Conservation (phyloP, 2,329 filamentous ascomycete genomes). For the Cladosporium sphaerospermum region DNA sequence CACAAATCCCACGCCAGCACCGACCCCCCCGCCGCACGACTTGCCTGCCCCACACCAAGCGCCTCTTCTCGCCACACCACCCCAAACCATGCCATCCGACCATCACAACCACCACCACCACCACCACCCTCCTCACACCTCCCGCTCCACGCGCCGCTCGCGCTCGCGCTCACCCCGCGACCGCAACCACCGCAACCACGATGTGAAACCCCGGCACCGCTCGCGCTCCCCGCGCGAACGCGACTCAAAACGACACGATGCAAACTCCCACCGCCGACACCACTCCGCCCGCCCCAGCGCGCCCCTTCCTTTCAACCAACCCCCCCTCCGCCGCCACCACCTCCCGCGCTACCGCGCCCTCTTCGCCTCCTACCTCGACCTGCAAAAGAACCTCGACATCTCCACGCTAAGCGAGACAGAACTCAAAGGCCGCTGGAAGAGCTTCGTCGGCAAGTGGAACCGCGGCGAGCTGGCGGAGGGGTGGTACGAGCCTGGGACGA, state of each 20-base stretch:
- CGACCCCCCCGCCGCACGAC: too few relatives aligned
- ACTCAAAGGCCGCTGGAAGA: slow-evolving; percentile 81
- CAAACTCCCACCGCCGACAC: too few relatives aligned
- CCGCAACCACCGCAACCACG: background rate
- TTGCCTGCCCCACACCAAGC: too few relatives aligned
- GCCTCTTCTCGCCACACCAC: too few relatives aligned
- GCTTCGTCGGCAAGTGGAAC: slow-evolving; percentile 90
- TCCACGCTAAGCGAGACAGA: slow-evolving; percentile 68
- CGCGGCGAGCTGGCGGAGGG: slow-evolving; percentile 76
- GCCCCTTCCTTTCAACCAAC: slow-evolving; percentile 16
- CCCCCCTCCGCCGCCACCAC: slow-evolving; percentile 62
- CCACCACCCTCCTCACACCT: background rate
- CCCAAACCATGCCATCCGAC: background rate
- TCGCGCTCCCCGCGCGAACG: slow-evolving; percentile 23
- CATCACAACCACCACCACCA: background rate
- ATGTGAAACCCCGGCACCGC: slow-evolving; percentile 19
- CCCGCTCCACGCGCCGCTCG: slow-evolving; percentile 13
- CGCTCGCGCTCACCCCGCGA: slow-evolving; percentile 19
- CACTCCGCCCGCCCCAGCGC: too few relatives aligned
- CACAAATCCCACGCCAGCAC: too few relatives aligned
- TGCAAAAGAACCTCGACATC: slow-evolving; percentile 73
- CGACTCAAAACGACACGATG: background rate
- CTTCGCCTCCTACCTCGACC: slow-evolving; percentile 77
- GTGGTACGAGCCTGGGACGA: slow-evolving; percentile 83
- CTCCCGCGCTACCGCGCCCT: slow-evolving; percentile 60